These are phyloP conservation scores for Fraxinus ornus DNA, from an alignment of 305 asterid species.

Conservation along the genomic window DNA sequence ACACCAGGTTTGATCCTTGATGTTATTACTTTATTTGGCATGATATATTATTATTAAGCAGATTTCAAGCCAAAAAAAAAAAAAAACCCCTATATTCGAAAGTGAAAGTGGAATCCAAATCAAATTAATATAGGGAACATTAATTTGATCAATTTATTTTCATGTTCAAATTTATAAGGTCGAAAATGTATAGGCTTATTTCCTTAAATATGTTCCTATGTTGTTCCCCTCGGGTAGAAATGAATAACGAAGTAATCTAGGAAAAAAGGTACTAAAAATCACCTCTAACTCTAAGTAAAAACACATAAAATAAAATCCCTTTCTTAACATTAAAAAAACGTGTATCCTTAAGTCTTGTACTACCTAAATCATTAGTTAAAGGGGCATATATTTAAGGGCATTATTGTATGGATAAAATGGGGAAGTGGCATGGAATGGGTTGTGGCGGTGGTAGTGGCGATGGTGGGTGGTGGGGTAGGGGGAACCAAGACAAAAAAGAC, in stretches of 20 bases:
- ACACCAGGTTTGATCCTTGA: too few species aligned
- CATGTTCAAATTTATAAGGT: neutral
- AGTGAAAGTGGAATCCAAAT: neutral
- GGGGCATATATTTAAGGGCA: neutral
- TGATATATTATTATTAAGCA: too few species aligned
- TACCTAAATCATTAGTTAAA: too few species aligned
- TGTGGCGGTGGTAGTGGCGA: neutral
- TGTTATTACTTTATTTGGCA: neutral
- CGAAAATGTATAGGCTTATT: neutral
- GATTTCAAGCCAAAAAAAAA: neutral
- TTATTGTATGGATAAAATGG: neutral
- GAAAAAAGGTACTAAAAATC: too few species aligned
- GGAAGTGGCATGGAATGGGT: neutral
- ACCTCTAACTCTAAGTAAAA: neutral
- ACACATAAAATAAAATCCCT: neutral
- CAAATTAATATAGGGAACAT: too few species aligned
- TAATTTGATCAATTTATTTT: neutral
- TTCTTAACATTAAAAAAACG: neutral
- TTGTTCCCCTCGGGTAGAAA: neutral
- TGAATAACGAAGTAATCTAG: neutral
- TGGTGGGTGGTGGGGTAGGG: neutral
- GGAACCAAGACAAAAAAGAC: slow-evolving; percentile 42
- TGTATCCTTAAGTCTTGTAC: neutral
- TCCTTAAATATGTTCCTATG: neutral
- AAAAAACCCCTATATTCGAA: neutral